Evolutionary conservation across 495 filamentous ascomycete species (phyloP), one percentile per base, ranked within the genome.

Genomic region (Cladorrhinum samala): DNA sequence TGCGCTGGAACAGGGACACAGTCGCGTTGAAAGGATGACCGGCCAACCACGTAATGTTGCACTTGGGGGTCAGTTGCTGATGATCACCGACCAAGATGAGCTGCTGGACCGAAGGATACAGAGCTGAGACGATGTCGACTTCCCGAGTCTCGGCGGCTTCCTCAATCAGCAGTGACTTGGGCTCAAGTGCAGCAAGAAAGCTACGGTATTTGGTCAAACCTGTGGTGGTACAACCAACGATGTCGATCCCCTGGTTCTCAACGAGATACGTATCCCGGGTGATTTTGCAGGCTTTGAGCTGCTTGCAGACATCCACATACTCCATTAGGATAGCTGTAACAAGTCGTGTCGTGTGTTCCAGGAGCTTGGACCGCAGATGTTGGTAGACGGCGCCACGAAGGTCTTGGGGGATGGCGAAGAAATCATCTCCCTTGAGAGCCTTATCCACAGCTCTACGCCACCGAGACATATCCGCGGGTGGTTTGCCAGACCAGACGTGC

Each of bases 121-220:
- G 55, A 3, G 78, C 76, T 8, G 77, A 80, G 0, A 79, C 61
- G 23, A 78, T 77, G 57, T 82, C 75, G 20, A 74, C 71, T 53
- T 83, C 81, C 20, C 74, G 68, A 5, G 80, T 76, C 57, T 83
- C 77, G 5, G 76, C 79, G 2, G 80, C 80, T 54, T 83, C 80
- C 61, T 83, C 79, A 38, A 81, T 77, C 7, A 83, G 70, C 21
- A 81, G 64, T 13, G 76, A 71, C 13, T 67, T 79, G 0, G 93
- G 91, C 24, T 80, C 72, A 16, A 95, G 54, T 20, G 81, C 82
- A 11, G 86, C 79, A 19, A 97, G 68, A 0, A 95, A 71, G 2
- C 72, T 82, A 16, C 92, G 81, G 56, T 93, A 91, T 59, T 96
- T 96, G 62, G 83, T 88, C n/a, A 96, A 65, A 3, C 93, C 93